A percentile compares a stretch with the other conserved stretches of the same genome.
Evolutionary conservation across 1,284 basidiomycete species (phyloP).

Genomic region (Tilletia setariae): DNA sequence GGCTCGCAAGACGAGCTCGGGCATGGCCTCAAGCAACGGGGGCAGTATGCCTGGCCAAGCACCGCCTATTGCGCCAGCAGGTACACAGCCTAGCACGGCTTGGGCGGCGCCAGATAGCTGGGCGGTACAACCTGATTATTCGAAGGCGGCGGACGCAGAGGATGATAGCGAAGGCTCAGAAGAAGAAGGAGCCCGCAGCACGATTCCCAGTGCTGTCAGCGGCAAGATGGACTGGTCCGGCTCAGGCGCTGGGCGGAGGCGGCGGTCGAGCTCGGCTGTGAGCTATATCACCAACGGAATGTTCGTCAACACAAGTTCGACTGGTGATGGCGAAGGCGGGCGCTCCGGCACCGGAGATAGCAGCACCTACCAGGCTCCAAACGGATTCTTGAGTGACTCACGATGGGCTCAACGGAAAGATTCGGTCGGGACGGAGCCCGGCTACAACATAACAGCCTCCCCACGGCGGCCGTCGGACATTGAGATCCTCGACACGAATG

Average conservation of each 20-base stretch:
- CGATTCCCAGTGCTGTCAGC: background rate
- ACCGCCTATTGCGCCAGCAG: background rate
- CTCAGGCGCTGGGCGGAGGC: background rate
- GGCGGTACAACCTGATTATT: constrained; percentile 47
- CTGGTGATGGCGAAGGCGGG: constrained; percentile 10
- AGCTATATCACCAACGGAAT: background rate
- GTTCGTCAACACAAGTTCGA: background rate
- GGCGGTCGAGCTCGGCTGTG: constrained; percentile 5
- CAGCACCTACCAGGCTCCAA: background rate
- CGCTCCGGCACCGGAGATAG: background rate
- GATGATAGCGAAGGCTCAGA: constrained; percentile 28
- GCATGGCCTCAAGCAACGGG: background rate
- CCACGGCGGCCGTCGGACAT: constrained; percentile 14
- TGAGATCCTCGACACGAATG: constrained; percentile 9
- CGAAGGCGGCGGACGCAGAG: constrained; percentile 34
- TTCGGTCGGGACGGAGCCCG: constrained; percentile 6
- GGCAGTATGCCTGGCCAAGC: background rate
- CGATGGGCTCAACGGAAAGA: constrained; percentile 9
- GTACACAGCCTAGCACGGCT: constrained; percentile 12
- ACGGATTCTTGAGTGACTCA: background rate
- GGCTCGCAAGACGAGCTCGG: constrained; percentile 37
- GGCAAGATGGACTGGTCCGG: constrained; percentile 10
- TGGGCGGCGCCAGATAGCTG: constrained; percentile 54
- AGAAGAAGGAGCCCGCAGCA: constrained; percentile 21
- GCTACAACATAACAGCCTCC: background rate